Conservation (phyloP, 139 green algal genomes). For the Protoeuglena noctilucae region DNA sequence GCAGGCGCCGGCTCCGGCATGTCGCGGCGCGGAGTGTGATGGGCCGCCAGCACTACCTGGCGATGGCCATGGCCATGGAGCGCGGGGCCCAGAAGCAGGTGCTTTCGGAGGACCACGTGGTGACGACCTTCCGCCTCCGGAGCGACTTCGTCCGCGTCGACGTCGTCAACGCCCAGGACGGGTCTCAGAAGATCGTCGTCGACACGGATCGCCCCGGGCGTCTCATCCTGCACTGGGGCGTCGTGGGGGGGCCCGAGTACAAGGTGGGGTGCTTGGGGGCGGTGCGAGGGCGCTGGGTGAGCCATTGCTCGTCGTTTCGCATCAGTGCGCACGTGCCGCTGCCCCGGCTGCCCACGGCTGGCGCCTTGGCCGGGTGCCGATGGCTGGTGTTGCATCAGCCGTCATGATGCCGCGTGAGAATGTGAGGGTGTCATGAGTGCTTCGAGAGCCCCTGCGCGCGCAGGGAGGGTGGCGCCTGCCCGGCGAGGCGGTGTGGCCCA, state of each 20-base stretch:
- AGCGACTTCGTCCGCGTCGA: too few relatives aligned
- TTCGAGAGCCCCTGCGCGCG: neutral
- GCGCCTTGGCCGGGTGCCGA: neutral
- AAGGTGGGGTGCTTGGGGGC: too few relatives aligned
- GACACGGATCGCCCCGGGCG: constrained; percentile 21
- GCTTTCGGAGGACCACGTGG: too few relatives aligned
- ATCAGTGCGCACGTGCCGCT: neutral
- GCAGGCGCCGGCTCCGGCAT: too few relatives aligned
- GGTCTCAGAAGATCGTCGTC: constrained; percentile 23
- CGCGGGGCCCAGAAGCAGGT: too few relatives aligned
- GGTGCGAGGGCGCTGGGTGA: neutral
- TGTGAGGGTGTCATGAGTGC: constrained; percentile 4
- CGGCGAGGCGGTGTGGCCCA: constrained; percentile 28
- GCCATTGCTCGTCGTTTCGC: neutral
- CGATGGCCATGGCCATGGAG: too few relatives aligned
- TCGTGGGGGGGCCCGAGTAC: constrained; percentile 63
- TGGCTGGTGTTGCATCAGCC: neutral
- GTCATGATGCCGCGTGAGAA: neutral
- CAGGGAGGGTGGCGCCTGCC: constrained; percentile 73
- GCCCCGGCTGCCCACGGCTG: neutral
- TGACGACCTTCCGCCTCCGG: too few relatives aligned
- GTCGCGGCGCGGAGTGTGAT: too few relatives aligned
- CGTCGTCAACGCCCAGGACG: constrained; percentile 1
- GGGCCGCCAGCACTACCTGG: too few relatives aligned
- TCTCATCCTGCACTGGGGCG: constrained; percentile 83